These are phyloP conservation scores for Fusarium musae DNA, from an alignment of 2,329 filamentous ascomycete genomes.

Conservation along the genomic window DNA sequence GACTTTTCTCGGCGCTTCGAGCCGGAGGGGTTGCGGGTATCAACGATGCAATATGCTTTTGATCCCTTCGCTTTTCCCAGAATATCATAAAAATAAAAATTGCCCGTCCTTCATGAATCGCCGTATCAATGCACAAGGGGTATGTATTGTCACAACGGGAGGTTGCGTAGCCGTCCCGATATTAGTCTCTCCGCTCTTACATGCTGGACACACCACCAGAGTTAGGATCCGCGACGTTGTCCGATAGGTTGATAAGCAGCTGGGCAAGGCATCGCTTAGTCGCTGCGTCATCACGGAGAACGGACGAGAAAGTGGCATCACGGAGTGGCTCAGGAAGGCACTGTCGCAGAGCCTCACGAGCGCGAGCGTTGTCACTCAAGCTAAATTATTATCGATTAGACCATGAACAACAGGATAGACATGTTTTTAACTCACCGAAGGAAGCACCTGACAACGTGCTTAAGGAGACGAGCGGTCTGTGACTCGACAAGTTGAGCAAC, in stretches of 20 bases:
- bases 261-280: slow-evolving; percentile 98
- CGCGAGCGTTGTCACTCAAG: slow-evolving; percentile 94
- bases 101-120: slow-evolving; percentile 43
- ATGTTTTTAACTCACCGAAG: slow-evolving; percentile 77
- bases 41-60: slow-evolving; percentile 49
- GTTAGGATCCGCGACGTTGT: slow-evolving; percentile 74
- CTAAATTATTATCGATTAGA: slow-evolving; percentile 57
- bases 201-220: slow-evolving; percentile 50
- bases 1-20: slow-evolving; percentile 30
- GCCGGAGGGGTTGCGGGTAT: slow-evolving; percentile 46
- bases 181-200: slow-evolving; percentile 40
- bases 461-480: slow-evolving; percentile 93
- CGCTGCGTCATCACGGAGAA: slow-evolving; percentile 94
- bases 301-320: slow-evolving; percentile 95
- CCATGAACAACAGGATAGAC: not conserved
- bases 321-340: slow-evolving; percentile 98
- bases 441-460: slow-evolving; percentile 98
- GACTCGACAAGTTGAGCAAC: slow-evolving; percentile 97
- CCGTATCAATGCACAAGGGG: slow-evolving; percentile 45
- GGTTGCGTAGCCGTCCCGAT: slow-evolving; percentile 10
- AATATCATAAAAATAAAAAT: slow-evolving; percentile 46
- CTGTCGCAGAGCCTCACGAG: slow-evolving; percentile 92
- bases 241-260: slow-evolving; percentile 93
- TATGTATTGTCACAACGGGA: slow-evolving; percentile 45
- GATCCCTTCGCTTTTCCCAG: slow-evolving; percentile 46